Evolutionary conservation across 345 rosid genomes (phyloP), one percentile per base, ranked within the genome.

Genomic region (Hibiscus tridactylites): DNA sequence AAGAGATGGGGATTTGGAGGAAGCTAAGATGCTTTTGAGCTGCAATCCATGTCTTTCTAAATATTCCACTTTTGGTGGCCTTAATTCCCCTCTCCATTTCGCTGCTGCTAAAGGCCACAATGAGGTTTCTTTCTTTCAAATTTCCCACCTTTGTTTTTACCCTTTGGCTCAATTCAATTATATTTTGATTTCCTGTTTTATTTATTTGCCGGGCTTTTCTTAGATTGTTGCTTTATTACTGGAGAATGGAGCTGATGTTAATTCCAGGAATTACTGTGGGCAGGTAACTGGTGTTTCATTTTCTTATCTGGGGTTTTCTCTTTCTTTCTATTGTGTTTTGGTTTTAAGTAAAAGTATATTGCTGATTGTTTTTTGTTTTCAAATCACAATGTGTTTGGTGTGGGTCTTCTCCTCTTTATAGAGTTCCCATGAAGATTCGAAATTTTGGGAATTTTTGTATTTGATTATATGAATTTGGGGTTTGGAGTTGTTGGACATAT

Each of bases 41-140:
- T 95, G 92, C 73, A 95, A 95, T 77, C 93, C 97, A 29, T 95
- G 96, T 75, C 92, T 95, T 24, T 90, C 99, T 19, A 92, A 92
- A 79, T 95, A 95, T 81, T 92, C 99, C 71, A 95, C 99, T 42
- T 95, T 92, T 75, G 99, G 97, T 53, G 99, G 97, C 74, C 95
- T 95, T 49, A 95, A 95, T 81, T 95, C 99, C 28, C 97, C 99
- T 31, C 93, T 95, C 74, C 97, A 95, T 84, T 95, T 95, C 83
- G 99, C 99, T 63, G 88, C 99, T 54, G 97, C 97, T 15, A 95
- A 92, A 82, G 99, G 92, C 85, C 99, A 95, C 85, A 90, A 92
- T 83, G 97, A 95, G 97, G 99, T 91, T 17, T 21, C 61, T 24
- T 39, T 42, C 0, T 0, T 46, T 46, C 0, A 39, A 39, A 39